A percentile compares a stretch with the other conserved stretches of the same genome.
These are phyloP conservation scores for Zygosaccharomyces gambellarensis DNA, from an alignment of 805 yeast species.

Conservation along the genomic window DNA sequence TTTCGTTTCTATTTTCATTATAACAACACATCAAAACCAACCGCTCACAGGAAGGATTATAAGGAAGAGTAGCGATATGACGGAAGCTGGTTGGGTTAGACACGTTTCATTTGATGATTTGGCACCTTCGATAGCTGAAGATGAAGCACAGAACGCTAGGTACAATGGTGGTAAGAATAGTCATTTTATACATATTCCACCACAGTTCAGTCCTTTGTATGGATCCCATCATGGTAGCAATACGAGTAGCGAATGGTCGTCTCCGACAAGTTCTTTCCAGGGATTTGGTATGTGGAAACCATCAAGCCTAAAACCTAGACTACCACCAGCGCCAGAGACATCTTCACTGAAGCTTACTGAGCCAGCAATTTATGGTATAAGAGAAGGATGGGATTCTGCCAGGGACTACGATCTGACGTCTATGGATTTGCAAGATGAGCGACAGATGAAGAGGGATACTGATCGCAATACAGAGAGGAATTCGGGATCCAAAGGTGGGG, in stretches of 20 bases:
- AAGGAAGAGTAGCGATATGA: not conserved
- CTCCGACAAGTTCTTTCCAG: not conserved
- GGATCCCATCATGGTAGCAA: not conserved
- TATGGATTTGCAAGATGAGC: conserved; percentile 19
- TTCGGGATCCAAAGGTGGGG: conserved; percentile 30
- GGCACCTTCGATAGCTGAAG: conserved; percentile 29
- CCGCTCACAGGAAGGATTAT: not conserved
- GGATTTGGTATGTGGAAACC: not conserved
- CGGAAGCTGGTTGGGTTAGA: conserved; percentile 15
- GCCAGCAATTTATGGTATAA: conserved; percentile 17
- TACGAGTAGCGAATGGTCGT: conserved; percentile 1
- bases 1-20: not conserved
- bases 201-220: conserved; percentile 29
- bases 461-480: conserved; percentile 29
- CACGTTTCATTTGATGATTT: conserved; percentile 35
- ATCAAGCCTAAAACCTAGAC: conserved; percentile 3
- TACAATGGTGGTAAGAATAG: conserved; percentile 22
- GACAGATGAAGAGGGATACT: conserved; percentile 20
- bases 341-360: conserved; percentile 15
- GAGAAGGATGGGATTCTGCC: conserved; percentile 3
- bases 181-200: conserved; percentile 30
- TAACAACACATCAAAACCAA: not conserved
- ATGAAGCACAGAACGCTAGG: conserved; percentile 24
- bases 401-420: conserved; percentile 25
- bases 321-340: conserved; percentile 29